phyloP scores from a whole-genome alignment of 495 filamentous ascomycete genomes.

The Aspergillus ostianus region DNA sequence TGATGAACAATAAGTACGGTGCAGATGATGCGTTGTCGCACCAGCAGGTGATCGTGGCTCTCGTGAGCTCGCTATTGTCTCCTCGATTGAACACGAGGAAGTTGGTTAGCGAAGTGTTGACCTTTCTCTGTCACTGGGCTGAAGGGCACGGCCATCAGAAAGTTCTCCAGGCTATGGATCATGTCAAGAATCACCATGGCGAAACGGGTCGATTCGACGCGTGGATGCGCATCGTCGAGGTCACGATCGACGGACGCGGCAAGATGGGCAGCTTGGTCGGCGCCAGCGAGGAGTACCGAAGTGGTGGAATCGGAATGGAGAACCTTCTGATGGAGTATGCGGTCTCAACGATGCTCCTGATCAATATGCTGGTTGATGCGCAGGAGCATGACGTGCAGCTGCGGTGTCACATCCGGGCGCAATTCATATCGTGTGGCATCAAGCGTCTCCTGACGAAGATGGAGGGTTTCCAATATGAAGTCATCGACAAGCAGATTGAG shows the following conservation, averaged over 20 bases:
- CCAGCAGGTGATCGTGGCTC: constrained; percentile 82
- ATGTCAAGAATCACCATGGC: constrained; percentile 82
- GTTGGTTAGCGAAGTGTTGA: constrained; percentile 93
- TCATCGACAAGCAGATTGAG: constrained; percentile 98
- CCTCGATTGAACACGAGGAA: constrained; percentile 90
- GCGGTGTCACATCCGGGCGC: constrained; percentile 89
- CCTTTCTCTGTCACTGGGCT: constrained; percentile 95
- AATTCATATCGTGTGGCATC: constrained; percentile 95
- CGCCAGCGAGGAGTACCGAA: constrained; percentile 94
- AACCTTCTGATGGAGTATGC: constrained; percentile 99
- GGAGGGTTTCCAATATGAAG: constrained; percentile 97
- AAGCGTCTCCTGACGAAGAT: constrained; percentile 93
- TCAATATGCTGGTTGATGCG: constrained; percentile 96
- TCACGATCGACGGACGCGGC: constrained; percentile 92
- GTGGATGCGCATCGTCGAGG: constrained; percentile 98
- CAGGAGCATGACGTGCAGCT: constrained; percentile 85
- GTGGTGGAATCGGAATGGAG: constrained; percentile 97
- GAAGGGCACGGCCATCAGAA: constrained; percentile 92
- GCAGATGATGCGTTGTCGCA: constrained; percentile 95
- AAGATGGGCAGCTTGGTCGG: constrained; percentile 98
- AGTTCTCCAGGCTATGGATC: constrained; percentile 89
- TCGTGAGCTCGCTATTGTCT: constrained; percentile 84
- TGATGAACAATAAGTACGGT: constrained; percentile 99
- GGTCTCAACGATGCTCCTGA: constrained; percentile 87
- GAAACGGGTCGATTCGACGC: constrained; percentile 97